Conservation (phyloP, 495 filamentous ascomycete species). For the Aspergillus kassunensis region DNA sequence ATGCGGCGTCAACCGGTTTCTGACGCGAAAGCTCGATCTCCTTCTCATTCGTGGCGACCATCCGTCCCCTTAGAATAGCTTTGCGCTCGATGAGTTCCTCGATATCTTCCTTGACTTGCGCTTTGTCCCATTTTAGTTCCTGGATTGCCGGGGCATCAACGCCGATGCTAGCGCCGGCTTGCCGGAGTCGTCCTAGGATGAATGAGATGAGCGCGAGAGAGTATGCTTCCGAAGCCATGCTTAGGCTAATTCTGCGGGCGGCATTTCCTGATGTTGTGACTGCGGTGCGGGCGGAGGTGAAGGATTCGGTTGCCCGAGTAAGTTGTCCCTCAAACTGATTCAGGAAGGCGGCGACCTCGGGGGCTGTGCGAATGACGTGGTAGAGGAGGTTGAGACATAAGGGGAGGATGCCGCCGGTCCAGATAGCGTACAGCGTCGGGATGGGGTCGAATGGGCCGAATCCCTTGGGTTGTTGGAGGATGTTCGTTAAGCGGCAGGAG, state of each 20-base stretch:
- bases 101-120: constrained; percentile 68
- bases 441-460: constrained; percentile 66
- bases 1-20: constrained; percentile 36
- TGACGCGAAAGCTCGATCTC: constrained; percentile 62
- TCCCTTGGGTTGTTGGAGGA: constrained; percentile 61
- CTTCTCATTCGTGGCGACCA: constrained; percentile 65
- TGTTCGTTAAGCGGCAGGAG: constrained; percentile 68
- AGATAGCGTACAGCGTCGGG: constrained; percentile 68
- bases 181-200: constrained; percentile 59
- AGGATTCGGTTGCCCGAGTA: constrained; percentile 54
- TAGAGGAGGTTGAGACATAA: constrained; percentile 86
- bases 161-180: constrained; percentile 53
- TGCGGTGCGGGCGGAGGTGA: constrained; percentile 46
- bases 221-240: constrained; percentile 70
- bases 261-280: constrained; percentile 27
- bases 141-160: constrained; percentile 58
- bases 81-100: constrained; percentile 66
- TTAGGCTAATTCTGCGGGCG: constrained; percentile 57
- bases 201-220: constrained; percentile 67
- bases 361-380: constrained; percentile 71
- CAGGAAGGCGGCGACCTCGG: constrained; percentile 80
- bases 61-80: constrained; percentile 57
- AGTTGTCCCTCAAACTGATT: constrained; percentile 79
- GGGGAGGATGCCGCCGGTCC: constrained; percentile 82
- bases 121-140: constrained; percentile 67